A percentile compares a stretch with the other conserved stretches of the same genome.
Conservation (phyloP, 768 basidiomycete genomes). For the Mycena olivaceomarginata region DNA sequence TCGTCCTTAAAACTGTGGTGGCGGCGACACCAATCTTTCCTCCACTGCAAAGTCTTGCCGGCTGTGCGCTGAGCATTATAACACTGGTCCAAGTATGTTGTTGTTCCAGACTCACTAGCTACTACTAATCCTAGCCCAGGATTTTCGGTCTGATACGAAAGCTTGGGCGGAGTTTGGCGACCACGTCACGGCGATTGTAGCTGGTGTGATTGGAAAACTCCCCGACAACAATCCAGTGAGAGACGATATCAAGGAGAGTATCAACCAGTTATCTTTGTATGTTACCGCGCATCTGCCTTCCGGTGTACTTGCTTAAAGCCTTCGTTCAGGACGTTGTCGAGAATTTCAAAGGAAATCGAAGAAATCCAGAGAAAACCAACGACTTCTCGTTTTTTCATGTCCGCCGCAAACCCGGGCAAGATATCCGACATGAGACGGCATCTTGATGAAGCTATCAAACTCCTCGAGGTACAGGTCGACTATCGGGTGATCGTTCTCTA, state of each 20-base stretch:
- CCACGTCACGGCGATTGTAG: background rate
- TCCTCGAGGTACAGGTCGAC: background rate
- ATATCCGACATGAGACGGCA: background rate
- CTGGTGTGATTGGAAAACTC: background rate
- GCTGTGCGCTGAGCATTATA: background rate
- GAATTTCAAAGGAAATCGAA: background rate
- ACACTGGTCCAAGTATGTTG: background rate
- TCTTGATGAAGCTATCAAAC: conserved; percentile 15
- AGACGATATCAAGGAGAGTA: conserved; percentile 8
- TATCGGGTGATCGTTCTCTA: no score
- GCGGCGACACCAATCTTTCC: background rate
- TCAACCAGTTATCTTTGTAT: background rate
- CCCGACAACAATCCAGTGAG: background rate
- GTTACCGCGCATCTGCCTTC: background rate
- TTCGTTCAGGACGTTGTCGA: background rate
- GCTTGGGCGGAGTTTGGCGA: conserved; percentile 1
- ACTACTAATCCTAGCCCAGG: background rate
- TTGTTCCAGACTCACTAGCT: no score
- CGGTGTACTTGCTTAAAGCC: no score
- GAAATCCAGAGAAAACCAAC: background rate
- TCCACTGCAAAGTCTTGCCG: conserved; percentile 5
- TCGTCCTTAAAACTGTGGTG: background rate
- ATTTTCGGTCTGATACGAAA: conserved; percentile 3
- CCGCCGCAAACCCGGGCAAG: background rate
- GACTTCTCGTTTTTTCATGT: background rate